Conservation (phyloP, 306 rosid genomes). For the Quillaja saponaria region DNA sequence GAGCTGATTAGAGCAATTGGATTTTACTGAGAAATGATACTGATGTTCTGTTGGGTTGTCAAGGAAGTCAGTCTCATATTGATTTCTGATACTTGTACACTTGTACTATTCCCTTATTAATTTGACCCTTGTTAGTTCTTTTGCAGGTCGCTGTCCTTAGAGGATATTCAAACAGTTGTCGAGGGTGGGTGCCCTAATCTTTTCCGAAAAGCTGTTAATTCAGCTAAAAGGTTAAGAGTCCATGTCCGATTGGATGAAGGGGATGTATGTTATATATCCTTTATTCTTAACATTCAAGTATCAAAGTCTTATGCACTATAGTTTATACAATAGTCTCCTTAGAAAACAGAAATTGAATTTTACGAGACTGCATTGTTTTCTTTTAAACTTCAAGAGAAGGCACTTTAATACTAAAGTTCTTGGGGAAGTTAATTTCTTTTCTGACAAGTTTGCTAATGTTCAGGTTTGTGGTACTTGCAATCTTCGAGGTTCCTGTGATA, state of each 20-base stretch:
- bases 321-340: conserved; percentile 9
- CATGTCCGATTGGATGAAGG: conserved; percentile 81
- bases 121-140: conserved; percentile 20
- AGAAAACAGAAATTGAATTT: conserved; percentile 17
- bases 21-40: neutral
- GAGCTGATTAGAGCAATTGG: conserved; percentile 11
- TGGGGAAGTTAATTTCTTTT: neutral
- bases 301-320: neutral
- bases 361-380: neutral
- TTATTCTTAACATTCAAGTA: conserved; percentile 14
- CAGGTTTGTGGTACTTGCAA: conserved; percentile 89
- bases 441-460: conserved; percentile 33
- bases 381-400: conserved; percentile 19
- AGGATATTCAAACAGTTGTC: conserved; percentile 66
- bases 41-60: neutral
- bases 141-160: conserved; percentile 61
- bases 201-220: conserved; percentile 78
- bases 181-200: conserved; percentile 83
- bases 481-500: conserved; percentile 85
- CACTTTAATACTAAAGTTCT: neutral
- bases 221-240: conserved; percentile 86
- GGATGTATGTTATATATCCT: conserved; percentile 57
- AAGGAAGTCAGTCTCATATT: neutral
- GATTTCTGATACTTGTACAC: neutral
- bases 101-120: no score